Evolutionary conservation across 345 rosid genomes (phyloP), one percentile per base, ranked within the genome.

Genomic region (Raphanus raphanistrum): DNA sequence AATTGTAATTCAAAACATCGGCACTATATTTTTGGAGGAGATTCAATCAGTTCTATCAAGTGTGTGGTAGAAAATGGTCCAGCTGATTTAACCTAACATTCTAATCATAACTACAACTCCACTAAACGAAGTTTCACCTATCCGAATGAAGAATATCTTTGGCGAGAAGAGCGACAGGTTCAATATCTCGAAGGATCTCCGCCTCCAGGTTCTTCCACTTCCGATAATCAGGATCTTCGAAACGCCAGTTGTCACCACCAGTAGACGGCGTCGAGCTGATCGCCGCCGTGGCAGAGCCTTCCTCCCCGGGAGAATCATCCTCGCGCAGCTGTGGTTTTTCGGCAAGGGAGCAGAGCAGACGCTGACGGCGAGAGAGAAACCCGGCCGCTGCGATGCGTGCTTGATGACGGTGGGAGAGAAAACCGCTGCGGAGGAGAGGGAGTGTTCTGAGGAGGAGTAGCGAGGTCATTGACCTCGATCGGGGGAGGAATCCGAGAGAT

Each of bases 61-160:
- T 29, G 15, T 55, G 12, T 38, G 45, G 13, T 9, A 38, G 16
- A 4, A n/a, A 45, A 32, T 0, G 8, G 59, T 17, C 8, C 33
- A 41, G 41, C 67, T 71, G 15, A 38, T 67, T 45, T 2, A 67
- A 59, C 67, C 15, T 32, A 61, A 25, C 15, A 45, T 1, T 32
- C n/a, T 10, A 69, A 32, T 25, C 69, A 75, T 41, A 41, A 35
- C 31, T 74, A 73, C 8, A 61, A 6, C 11, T 41, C 57, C 41
- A 60, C 17, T 4, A 61, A 13, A 25, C 1, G 6, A 36, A 43
- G 75, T 16, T 45, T 55, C 21, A 94, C 98, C 89, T 85, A 64
- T 82, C 78, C 0, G 98, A 89, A 80, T 92, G 97, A 76, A 94
- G 86, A 82, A 94, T 89, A 16, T 86, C 88, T 81, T 89, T 92